Conservation (phyloP, 352 stramenopile genomes). For the Peronospora farinosa region DNA sequence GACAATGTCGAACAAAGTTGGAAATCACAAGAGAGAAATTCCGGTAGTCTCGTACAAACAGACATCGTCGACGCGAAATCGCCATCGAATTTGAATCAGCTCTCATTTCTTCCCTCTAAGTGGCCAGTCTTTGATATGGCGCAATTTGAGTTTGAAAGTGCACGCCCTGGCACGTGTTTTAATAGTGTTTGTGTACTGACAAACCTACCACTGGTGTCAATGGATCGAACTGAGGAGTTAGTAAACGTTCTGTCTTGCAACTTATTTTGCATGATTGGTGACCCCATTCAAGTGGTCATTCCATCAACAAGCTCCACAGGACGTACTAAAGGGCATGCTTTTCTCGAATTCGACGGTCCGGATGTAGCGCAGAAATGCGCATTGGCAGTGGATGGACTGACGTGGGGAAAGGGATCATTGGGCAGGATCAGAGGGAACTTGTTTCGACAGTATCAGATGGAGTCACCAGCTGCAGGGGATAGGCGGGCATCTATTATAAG, state of each 20-base stretch:
- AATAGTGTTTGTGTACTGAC: slow-evolving; percentile 80
- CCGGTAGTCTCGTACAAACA: not conserved
- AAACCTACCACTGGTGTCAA: slow-evolving; percentile 69
- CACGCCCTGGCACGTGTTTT: slow-evolving; percentile 69
- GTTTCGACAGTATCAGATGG: slow-evolving; percentile 79
- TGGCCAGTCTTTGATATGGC: slow-evolving; percentile 88
- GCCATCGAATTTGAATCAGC: slow-evolving; percentile 14
- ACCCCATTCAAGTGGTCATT: slow-evolving; percentile 80
- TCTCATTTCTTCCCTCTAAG: slow-evolving; percentile 51
- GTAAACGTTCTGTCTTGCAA: slow-evolving; percentile 70
- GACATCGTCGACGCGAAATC: not conserved
- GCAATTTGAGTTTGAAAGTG: slow-evolving; percentile 83
- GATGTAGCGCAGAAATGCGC: slow-evolving; percentile 51
- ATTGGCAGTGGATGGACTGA: slow-evolving; percentile 57
- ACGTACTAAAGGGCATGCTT: slow-evolving; percentile 71
- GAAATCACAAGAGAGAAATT: not conserved
- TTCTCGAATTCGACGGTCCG: slow-evolving; percentile 77
- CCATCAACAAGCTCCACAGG: slow-evolving; percentile 52
- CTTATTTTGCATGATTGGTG: slow-evolving; percentile 72
- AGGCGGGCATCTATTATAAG: slow-evolving; percentile 1
- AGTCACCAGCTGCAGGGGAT: slow-evolving; percentile 30
- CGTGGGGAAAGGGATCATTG: slow-evolving; percentile 57
- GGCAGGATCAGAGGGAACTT: slow-evolving; percentile 62
- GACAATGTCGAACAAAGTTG: slow-evolving; percentile 7
- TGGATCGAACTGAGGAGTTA: slow-evolving; percentile 65